Evolutionary conservation across 2,329 filamentous ascomycete species (phyloP).

Genomic region (Apiospora sp.): DNA sequence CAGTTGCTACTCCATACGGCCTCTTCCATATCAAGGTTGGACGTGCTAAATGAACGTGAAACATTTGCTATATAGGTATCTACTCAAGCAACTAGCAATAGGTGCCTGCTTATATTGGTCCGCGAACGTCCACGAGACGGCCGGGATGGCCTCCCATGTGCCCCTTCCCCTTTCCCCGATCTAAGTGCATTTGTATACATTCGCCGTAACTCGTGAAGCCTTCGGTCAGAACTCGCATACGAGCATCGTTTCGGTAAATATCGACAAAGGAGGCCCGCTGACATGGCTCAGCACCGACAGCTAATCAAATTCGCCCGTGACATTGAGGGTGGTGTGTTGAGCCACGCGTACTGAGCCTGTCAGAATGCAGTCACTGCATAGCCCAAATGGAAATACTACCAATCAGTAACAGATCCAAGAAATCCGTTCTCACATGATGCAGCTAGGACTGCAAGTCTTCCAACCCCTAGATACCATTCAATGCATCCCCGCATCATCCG

Average conservation of each 20-base stretch:
- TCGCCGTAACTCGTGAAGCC: too few species aligned
- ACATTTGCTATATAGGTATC: too few species aligned
- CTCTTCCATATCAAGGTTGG: too few species aligned
- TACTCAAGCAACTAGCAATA: too few species aligned
- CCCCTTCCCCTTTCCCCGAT: too few species aligned
- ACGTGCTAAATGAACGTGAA: too few species aligned
- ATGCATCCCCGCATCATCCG: not conserved
- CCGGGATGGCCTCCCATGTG: too few species aligned
- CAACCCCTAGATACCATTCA: not conserved
- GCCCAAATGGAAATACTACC: not conserved
- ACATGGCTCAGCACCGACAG: not conserved
- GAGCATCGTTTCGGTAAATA: not conserved
- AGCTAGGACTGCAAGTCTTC: not conserved
- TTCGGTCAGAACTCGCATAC: too few species aligned
- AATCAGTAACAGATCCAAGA: not conserved
- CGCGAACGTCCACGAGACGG: too few species aligned
- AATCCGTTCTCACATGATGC: too few species aligned
- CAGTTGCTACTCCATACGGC: not conserved
- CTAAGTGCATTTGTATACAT: too few species aligned
- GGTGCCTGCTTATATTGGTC: too few species aligned
- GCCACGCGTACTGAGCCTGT: not conserved
- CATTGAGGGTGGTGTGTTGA: not conserved
- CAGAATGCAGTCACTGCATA: not conserved
- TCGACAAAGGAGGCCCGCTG: not conserved
- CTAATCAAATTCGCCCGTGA: not conserved